Conservation (phyloP, 108 stramenopile species). For the Parmales sp. region DNA sequence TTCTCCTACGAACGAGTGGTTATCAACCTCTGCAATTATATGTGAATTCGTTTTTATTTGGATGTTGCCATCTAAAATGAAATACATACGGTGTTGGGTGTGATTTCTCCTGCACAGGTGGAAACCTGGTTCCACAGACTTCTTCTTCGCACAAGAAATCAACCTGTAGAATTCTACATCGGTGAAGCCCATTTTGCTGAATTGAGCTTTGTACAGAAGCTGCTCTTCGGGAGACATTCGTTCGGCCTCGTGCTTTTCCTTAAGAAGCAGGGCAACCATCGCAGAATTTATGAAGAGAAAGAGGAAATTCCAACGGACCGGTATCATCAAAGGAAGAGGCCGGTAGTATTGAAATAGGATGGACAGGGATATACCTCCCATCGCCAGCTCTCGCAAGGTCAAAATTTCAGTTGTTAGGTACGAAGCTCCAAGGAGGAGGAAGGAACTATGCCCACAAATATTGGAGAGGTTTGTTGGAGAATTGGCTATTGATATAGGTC, state of each 20-base stretch:
- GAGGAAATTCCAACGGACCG: slow-evolving; percentile 35
- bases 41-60: not conserved
- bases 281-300: slow-evolving; percentile 24
- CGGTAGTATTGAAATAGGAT: slow-evolving; percentile 36
- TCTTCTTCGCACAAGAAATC: slow-evolving; percentile 16
- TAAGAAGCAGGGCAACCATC: slow-evolving; percentile 19
- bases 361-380: slow-evolving; percentile 20
- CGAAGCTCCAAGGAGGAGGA: slow-evolving; percentile 15
- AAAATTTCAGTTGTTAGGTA: slow-evolving; percentile 30
- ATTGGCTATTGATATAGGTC: too few relatives aligned
- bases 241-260: slow-evolving; percentile 21
- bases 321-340: slow-evolving; percentile 28
- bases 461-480: too few relatives aligned
- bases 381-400: slow-evolving; percentile 16
- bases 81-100: not conserved
- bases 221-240: slow-evolving; percentile 10
- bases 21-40: not conserved
- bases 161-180: slow-evolving; percentile 22
- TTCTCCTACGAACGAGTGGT: not conserved
- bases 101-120: not conserved
- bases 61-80: not conserved
- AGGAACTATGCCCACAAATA: slow-evolving; percentile 28
- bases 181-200: slow-evolving; percentile 19
- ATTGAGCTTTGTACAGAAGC: slow-evolving; percentile 12
- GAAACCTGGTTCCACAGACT: too few relatives aligned